A percentile compares a stretch with the other conserved stretches of the same genome.
phyloP scores from a whole-genome alignment of 148 eudicot genomes.

The Dysphania ambrosioides region DNA sequence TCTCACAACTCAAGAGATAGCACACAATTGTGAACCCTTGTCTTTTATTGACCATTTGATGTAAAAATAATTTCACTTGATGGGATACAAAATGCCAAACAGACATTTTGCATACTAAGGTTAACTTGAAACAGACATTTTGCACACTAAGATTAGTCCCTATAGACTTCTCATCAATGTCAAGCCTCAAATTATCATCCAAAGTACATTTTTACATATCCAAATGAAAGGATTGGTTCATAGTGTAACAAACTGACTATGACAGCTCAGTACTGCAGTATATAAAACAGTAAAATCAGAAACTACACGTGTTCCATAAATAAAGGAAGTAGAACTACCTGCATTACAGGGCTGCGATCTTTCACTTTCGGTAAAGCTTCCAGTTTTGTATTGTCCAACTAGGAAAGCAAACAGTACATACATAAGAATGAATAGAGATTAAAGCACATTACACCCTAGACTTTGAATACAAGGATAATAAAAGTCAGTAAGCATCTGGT shows the following conservation, averaged over 20 bases:
- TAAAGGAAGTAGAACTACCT: slow-evolving; percentile 29
- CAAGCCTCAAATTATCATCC: background rate
- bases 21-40: background rate
- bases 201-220: background rate
- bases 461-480: background rate
- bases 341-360: slow-evolving; percentile 75
- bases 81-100: background rate
- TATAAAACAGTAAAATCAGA: background rate
- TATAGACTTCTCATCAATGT: background rate
- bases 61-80: background rate
- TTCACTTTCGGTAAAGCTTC: slow-evolving; percentile 57
- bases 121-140: background rate
- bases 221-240: background rate
- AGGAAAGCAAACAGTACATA: slow-evolving; percentile 23
- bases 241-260: background rate
- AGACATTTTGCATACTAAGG: background rate
- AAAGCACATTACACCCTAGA: slow-evolving; percentile 3
- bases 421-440: background rate
- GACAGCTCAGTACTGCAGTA: background rate
- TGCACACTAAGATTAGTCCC: background rate
- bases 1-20: background rate
- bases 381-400: slow-evolving; percentile 78
- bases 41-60: background rate
- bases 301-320: background rate
- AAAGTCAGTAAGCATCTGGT: background rate